Percentiles rank a stretch among this genome's conserved stretches.
phyloP scores from a whole-genome alignment of 257 asterid genomes.

The Rhazya stricta region DNA sequence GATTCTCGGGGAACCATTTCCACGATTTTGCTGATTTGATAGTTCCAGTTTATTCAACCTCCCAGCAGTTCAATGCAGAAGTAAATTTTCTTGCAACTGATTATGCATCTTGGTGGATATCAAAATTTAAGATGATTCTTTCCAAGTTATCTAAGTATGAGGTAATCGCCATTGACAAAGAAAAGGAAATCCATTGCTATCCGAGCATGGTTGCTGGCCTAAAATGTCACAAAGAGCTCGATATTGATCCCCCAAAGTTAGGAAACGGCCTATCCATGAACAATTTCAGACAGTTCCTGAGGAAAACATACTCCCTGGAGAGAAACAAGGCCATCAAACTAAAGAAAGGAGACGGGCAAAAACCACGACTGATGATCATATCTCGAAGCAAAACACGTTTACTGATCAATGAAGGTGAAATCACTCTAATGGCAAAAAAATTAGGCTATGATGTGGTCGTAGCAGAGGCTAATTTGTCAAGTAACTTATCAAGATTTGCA shows the following conservation, averaged over 20 bases:
- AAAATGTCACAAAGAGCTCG: conserved; percentile 38
- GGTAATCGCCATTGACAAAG: conserved; percentile 41
- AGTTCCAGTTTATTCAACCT: conserved; percentile 51
- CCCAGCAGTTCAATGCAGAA: conserved; percentile 31
- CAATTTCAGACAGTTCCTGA: conserved; percentile 45
- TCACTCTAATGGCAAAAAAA: conserved; percentile 31
- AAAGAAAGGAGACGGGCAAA: conserved; percentile 8
- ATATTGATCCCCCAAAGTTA: conserved; percentile 27
- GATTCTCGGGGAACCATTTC: conserved; percentile 62
- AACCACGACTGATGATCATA: conserved; percentile 60
- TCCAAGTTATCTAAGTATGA: conserved; percentile 33
- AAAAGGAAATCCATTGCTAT: conserved; percentile 46
- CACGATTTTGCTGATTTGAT: conserved; percentile 65
- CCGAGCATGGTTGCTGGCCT: conserved; percentile 41
- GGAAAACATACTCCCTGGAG: conserved; percentile 43
- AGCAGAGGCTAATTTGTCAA: conserved; percentile 42
- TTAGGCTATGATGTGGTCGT: conserved; percentile 56
- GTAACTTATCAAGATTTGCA: conserved; percentile 42
- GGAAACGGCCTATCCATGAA: conserved; percentile 29
- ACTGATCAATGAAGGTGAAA: conserved; percentile 34
- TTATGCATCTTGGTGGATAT: conserved; percentile 56
- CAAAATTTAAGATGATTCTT: conserved; percentile 35
- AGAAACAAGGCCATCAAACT: conserved; percentile 24
- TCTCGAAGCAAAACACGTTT: conserved; percentile 49
- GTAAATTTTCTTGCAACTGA: conserved; percentile 57